These are phyloP conservation scores for Colletotrichum sp. DNA, from an alignment of 2,329 filamentous ascomycete genomes.

Conservation along the genomic window DNA sequence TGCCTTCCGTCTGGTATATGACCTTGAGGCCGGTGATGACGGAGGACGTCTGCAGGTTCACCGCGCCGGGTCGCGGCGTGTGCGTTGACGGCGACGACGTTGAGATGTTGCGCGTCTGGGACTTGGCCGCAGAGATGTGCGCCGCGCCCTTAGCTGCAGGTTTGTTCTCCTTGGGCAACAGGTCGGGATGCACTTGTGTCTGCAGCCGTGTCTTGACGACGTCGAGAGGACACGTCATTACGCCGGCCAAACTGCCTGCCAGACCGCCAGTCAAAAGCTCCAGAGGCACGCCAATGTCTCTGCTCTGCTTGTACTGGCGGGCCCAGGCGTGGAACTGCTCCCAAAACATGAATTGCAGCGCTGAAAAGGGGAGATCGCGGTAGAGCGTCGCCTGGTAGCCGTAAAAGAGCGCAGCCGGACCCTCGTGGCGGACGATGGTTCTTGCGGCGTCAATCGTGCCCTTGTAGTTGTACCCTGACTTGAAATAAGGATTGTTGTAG, in stretches of 20 bases:
- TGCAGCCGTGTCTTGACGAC: slow-evolving; percentile 97
- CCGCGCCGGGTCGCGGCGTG: slow-evolving; percentile 77
- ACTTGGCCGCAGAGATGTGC: slow-evolving; percentile 36
- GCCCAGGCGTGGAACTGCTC: slow-evolving; percentile 90
- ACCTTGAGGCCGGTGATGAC: slow-evolving; percentile 83
- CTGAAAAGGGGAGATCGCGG: slow-evolving; percentile 94
- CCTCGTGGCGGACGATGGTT: slow-evolving; percentile 85
- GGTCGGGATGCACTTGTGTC: slow-evolving; percentile 73
- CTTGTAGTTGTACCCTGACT: slow-evolving; percentile 95
- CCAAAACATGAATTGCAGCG: slow-evolving; percentile 97
- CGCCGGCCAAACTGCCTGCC: slow-evolving; percentile 90
- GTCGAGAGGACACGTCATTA: slow-evolving; percentile 93
- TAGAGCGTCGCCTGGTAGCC: slow-evolving; percentile 97
- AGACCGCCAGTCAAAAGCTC: slow-evolving; percentile 90
- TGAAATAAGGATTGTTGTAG: slow-evolving; percentile 93
- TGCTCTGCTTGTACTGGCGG: slow-evolving; percentile 76
- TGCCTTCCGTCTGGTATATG: slow-evolving; percentile 89
- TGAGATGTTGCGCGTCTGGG: slow-evolving; percentile 78
- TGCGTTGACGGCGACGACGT: slow-evolving; percentile 90
- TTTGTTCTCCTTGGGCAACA: slow-evolving; percentile 27
- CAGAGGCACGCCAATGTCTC: slow-evolving; percentile 83
- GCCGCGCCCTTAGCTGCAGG: slow-evolving; percentile 23
- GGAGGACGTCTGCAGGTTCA: slow-evolving; percentile 86
- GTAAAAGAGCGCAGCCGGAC: slow-evolving; percentile 85
- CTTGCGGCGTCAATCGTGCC: slow-evolving; percentile 82